A percentile compares a stretch with the other conserved stretches of the same genome.
phyloP scores from a whole-genome alignment of 2,329 filamentous ascomycete genomes.

The Rhynchosporium secalis region DNA sequence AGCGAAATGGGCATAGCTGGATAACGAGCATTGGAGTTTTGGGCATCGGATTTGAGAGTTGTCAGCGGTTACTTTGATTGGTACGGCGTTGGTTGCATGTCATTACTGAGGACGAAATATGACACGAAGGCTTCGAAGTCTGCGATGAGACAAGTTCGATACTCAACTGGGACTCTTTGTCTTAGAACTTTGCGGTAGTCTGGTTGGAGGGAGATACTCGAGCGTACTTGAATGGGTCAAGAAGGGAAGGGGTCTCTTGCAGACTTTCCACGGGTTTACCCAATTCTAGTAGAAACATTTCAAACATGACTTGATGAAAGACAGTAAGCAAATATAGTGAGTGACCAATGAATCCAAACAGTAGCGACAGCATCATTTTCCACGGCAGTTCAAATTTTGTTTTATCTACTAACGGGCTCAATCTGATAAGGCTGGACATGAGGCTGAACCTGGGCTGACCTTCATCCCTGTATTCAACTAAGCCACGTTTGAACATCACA shows the following conservation, averaged over 20 bases:
- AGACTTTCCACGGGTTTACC: too few relatives aligned
- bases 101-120: constrained; percentile 15
- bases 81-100: constrained; percentile 29
- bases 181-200: too few relatives aligned
- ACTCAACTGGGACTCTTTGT: neutral
- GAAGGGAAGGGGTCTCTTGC: too few relatives aligned
- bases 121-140: neutral
- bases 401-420: neutral
- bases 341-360: too few relatives aligned
- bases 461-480: neutral
- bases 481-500: constrained; percentile 13
- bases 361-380: too few relatives aligned
- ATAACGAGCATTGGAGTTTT: constrained; percentile 33
- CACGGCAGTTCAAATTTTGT: too few relatives aligned
- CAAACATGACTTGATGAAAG: too few relatives aligned
- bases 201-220: too few relatives aligned
- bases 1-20: constrained; percentile 26
- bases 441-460: neutral
- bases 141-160: neutral
- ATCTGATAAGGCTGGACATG: constrained; percentile 4
- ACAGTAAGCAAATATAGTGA: too few relatives aligned
- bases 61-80: constrained; percentile 28
- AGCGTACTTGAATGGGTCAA: too few relatives aligned
- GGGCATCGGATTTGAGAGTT: constrained; percentile 31
- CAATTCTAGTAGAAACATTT: too few relatives aligned